Evolutionary conservation across 805 yeast genomes (phyloP), one percentile per base, ranked within the genome.

Genomic region (Grigorovia humatica): DNA sequence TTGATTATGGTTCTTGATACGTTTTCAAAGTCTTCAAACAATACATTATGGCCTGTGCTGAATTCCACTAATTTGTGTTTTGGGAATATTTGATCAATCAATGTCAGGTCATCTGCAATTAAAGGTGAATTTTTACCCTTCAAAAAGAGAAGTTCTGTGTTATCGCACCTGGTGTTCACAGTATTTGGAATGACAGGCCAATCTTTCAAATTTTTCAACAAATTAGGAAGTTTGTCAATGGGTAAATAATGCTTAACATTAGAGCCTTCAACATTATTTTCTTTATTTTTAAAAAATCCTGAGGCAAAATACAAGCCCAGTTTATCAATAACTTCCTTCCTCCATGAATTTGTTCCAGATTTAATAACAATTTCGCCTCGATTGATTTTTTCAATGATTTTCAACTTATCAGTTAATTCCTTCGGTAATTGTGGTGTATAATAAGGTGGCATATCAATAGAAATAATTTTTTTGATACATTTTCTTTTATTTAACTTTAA

Each of bases 91-190:
- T 55, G 51, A 18, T 54, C 49, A 4, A 66, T 52, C 27, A 52
- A 15, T 54, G 54, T 41, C 64, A 66, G 47, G 46, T 69, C 54
- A 3, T 66, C 66, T 15, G 59, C 60, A 15, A 80, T 70, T 51
- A 79, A 74, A 0, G 63, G 59, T 1, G 81, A 76, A 15, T 67
- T 52, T 17, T 61, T 51, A 3, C 77, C 83, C 51, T 71, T 70
- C 59, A 79, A 63, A 48, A 79, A 73, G 44, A 75, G 55, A 2
- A 73, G 70, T 1, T 75, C 73, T 30, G 64, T 65, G 7, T 54
- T 47, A 9, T 59, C 53, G 15, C 52, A 44, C 9, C 48, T 48
- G 19, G 50, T 49, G 9, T 19, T 15, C 9, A 18, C 12, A 13
- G 15, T 32, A 32, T 9, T 13, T 32, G 38, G 8, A 11, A 32